A percentile compares a stretch with the other conserved stretches of the same genome.
Evolutionary conservation across 495 filamentous ascomycete genomes (phyloP).

Genomic region (Podospora bellae-mahoneyi): DNA sequence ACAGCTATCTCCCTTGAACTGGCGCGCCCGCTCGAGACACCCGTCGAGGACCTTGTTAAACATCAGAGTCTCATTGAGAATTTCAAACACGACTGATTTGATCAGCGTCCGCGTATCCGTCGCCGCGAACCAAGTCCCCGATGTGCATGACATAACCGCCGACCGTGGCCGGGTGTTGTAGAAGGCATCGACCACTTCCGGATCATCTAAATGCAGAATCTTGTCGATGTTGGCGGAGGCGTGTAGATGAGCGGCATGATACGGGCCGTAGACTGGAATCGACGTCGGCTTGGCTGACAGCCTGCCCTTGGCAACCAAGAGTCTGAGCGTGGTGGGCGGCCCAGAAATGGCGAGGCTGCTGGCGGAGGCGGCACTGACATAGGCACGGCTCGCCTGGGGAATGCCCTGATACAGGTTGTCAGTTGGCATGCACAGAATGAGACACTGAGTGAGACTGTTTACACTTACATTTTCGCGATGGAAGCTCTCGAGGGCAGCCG

Average conservation of each 20-base stretch:
- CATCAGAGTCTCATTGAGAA: constrained; percentile 55
- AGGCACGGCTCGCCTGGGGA: constrained; percentile 59
- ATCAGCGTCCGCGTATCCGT: constrained; percentile 51
- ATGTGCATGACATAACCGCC: constrained; percentile 56
- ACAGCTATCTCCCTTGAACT: constrained; percentile 41
- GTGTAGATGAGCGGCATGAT: constrained; percentile 76
- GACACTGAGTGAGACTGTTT: not conserved
- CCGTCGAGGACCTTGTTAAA: constrained; percentile 58
- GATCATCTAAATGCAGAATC: constrained; percentile 50
- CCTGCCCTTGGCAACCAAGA: constrained; percentile 53
- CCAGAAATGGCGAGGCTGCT: constrained; percentile 74
- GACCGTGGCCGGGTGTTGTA: constrained; percentile 48
- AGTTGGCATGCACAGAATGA: constrained; percentile 5
- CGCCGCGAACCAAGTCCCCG: constrained; percentile 46
- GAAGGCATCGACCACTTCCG: constrained; percentile 39
- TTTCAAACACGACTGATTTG: constrained; percentile 52
- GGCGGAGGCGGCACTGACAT: constrained; percentile 69
- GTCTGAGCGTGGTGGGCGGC: constrained; percentile 61
- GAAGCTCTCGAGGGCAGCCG: constrained; percentile 49
- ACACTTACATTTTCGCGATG: constrained; percentile 46
- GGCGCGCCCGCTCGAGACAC: constrained; percentile 43
- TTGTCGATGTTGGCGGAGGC: constrained; percentile 55
- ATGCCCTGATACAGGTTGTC: constrained; percentile 45
- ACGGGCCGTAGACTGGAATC: constrained; percentile 75
- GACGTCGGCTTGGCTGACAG: constrained; percentile 56